A percentile compares a stretch with the other conserved stretches of the same genome.
Conservation (phyloP, 495 filamentous ascomycete genomes). For the Durotheca rogersii region DNA sequence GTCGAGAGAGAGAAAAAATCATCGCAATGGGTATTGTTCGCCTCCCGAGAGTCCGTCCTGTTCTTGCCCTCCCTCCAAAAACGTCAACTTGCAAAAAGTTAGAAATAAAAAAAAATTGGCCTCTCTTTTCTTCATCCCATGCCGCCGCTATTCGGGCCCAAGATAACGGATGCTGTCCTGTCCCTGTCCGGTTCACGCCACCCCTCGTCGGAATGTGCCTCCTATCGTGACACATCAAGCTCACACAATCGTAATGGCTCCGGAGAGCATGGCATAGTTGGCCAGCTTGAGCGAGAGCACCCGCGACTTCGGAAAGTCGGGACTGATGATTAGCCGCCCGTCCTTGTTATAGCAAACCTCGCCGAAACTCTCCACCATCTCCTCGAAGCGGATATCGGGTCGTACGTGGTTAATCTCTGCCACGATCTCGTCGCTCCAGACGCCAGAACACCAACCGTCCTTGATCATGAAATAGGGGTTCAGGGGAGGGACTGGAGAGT, state of each 20-base stretch:
- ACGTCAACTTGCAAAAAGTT: constrained; percentile 21
- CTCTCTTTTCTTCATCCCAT: constrained; percentile 1
- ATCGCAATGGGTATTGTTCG: constrained; percentile 37
- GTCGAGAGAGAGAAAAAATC: constrained; percentile 14
- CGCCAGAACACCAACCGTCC: constrained; percentile 58
- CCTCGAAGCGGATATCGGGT: constrained; percentile 56
- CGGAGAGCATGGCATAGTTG: constrained; percentile 48
- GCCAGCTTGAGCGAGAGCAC: constrained; percentile 49
- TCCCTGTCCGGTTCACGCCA: constrained; percentile 7
- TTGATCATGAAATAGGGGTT: constrained; percentile 67
- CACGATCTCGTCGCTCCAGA: constrained; percentile 69
- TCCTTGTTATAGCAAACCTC: constrained; percentile 54
- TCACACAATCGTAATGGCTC: constrained; percentile 41
- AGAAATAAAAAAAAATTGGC: no score
- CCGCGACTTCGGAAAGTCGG: constrained; percentile 48
- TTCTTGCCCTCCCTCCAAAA: constrained; percentile 14
- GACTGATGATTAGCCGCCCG: constrained; percentile 48
- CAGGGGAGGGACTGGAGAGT: constrained; percentile 56
- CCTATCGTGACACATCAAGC: no score
- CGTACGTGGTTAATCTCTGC: constrained; percentile 53
- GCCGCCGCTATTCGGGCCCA: constrained; percentile 4
- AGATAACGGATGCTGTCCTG: background rate
- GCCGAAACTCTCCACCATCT: constrained; percentile 58
- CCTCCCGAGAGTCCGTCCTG: constrained; percentile 26
- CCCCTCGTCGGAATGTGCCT: no score